Percentiles rank a stretch among this genome's conserved stretches.
Evolutionary conservation across 1,284 basidiomycete genomes (phyloP).

Genomic region (Bjerkandera adusta): DNA sequence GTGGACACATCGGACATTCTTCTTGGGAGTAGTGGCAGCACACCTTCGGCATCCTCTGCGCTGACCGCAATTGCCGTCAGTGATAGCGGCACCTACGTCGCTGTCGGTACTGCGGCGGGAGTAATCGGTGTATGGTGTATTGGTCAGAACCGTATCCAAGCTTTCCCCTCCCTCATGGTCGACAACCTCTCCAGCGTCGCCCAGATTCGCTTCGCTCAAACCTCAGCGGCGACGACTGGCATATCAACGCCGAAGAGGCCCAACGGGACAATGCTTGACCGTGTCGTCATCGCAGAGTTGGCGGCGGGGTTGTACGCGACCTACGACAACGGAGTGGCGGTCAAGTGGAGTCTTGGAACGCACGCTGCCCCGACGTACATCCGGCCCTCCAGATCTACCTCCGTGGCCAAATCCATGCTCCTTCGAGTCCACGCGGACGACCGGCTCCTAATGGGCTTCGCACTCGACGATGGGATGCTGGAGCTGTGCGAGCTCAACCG

Average conservation of each 20-base stretch:
- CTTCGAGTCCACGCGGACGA: conserved; percentile 44
- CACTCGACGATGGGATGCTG: conserved; percentile 59
- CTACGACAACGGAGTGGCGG: conserved; percentile 56
- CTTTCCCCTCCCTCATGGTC: conserved; percentile 44
- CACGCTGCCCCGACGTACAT: conserved; percentile 39
- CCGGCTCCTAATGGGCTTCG: conserved; percentile 53
- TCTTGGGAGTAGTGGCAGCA: conserved; percentile 43
- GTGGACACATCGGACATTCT: conserved; percentile 54
- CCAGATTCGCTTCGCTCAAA: conserved; percentile 42
- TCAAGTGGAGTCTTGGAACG: conserved; percentile 50
- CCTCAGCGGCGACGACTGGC: conserved; percentile 15
- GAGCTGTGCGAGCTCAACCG: conserved; percentile 56
- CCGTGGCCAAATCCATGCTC: conserved; percentile 47
- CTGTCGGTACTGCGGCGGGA: conserved; percentile 64
- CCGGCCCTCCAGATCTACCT: conserved; percentile 41
- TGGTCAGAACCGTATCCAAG: conserved; percentile 36
- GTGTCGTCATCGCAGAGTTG: neutral
- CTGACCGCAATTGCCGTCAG: conserved; percentile 62
- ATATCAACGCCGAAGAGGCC: conserved; percentile 16
- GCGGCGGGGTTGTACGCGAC: conserved; percentile 44
- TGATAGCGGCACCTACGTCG: conserved; percentile 52
- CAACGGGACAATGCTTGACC: neutral
- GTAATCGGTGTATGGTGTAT: conserved; percentile 57
- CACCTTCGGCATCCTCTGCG: conserved; percentile 43
- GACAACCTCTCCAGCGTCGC: conserved; percentile 48